Evolutionary conservation across 257 asterid genomes (phyloP).

Genomic region (Agastache rugosa): DNA sequence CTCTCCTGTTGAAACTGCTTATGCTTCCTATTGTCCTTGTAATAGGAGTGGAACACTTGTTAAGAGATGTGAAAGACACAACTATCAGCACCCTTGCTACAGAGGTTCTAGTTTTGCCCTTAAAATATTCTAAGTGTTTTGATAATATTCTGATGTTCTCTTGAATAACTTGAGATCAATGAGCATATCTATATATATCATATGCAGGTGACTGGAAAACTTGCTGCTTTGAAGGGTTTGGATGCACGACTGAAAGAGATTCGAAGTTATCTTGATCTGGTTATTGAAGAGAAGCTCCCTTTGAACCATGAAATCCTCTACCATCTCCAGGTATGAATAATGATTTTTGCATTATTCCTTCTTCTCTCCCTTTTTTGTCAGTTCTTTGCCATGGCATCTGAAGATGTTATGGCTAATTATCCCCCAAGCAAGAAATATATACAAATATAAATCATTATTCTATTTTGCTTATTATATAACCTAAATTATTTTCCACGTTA

Average conservation of each 20-base stretch:
- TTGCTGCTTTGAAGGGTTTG: slow-evolving; percentile 91
- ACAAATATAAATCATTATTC: background rate
- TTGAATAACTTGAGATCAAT: slow-evolving; percentile 31
- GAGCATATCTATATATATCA: background rate
- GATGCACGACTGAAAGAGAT: slow-evolving; percentile 94
- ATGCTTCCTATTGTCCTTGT: slow-evolving; percentile 30
- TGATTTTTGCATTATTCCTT: background rate
- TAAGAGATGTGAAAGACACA: slow-evolving; percentile 95
- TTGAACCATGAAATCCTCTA: slow-evolving; percentile 93
- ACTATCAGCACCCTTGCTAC: slow-evolving; percentile 96
- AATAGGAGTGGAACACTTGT: slow-evolving; percentile 92
- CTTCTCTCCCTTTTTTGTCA: background rate
- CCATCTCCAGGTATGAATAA: slow-evolving; percentile 82
- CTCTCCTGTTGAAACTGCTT: slow-evolving; percentile 23
- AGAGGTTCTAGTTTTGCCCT: slow-evolving; percentile 57
- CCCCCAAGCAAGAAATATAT: background rate
- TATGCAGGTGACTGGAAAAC: slow-evolving; percentile 89
- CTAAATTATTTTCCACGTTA: background rate
- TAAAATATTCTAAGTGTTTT: background rate
- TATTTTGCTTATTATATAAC: background rate
- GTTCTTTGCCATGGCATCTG: background rate
- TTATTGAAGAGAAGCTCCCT: slow-evolving; percentile 88
- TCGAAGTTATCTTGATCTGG: slow-evolving; percentile 80
- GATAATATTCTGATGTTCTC: background rate
- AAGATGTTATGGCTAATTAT: background rate